These are phyloP conservation scores for Prunus padus DNA, from an alignment of 306 rosid species.

Conservation along the genomic window DNA sequence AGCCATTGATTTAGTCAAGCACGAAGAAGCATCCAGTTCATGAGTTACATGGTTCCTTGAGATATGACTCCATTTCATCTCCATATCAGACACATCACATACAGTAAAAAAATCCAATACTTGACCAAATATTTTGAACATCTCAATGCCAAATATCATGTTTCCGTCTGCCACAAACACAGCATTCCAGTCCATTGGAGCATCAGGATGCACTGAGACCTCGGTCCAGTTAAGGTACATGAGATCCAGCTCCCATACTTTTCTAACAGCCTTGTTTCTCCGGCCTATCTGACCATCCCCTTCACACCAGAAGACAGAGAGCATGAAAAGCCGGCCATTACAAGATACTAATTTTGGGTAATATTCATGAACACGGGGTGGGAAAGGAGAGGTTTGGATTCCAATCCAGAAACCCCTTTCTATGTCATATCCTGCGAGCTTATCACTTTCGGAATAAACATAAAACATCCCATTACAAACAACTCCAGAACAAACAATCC, in stretches of 20 bases:
- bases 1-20: constrained; percentile 83
- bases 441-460: constrained; percentile 90
- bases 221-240: constrained; percentile 76
- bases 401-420: constrained; percentile 81
- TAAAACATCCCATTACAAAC: constrained; percentile 82
- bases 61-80: constrained; percentile 76
- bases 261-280: constrained; percentile 95
- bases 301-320: constrained; percentile 96
- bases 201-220: constrained; percentile 95
- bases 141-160: constrained; percentile 87
- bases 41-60: constrained; percentile 79
- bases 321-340: constrained; percentile 72
- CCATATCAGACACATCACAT: constrained; percentile 63
- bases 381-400: constrained; percentile 73
- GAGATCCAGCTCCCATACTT: constrained; percentile 94
- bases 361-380: constrained; percentile 76
- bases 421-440: constrained; percentile 80
- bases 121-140: constrained; percentile 99
- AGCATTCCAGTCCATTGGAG: constrained; percentile 99
- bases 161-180: constrained; percentile 69
- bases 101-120: constrained; percentile 87
- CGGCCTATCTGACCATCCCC: constrained; percentile 94
- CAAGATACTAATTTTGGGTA: constrained; percentile 83
- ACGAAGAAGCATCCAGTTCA: constrained; percentile 91
- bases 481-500: constrained; percentile 79